Conservation (phyloP, 148 eudicot genomes). For the Chenopodium quinoa region DNA sequence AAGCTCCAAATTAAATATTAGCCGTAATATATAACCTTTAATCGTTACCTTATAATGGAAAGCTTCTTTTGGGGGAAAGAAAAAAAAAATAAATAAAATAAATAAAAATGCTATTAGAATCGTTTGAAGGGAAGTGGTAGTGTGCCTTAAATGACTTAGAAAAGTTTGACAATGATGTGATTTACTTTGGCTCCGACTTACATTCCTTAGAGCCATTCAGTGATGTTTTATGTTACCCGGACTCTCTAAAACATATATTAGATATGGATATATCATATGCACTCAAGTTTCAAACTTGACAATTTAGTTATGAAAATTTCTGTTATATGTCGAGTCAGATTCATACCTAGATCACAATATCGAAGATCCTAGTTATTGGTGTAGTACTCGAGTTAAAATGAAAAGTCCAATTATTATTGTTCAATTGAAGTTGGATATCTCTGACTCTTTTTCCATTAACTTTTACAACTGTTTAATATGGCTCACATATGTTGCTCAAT, state of each 20-base stretch:
- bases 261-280: not conserved
- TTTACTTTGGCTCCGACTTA: not conserved
- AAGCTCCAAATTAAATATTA: not conserved
- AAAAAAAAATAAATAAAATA: not conserved
- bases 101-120: constrained; percentile 14
- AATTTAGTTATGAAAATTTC: no score
- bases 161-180: constrained; percentile 25
- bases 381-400: no score
- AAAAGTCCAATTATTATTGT: no score
- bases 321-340: no score
- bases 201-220: not conserved
- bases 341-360: no score
- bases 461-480: not conserved
- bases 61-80: not conserved
- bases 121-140: constrained; percentile 20
- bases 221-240: not conserved
- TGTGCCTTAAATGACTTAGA: constrained; percentile 12
- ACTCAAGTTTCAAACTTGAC: not conserved
- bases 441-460: not conserved
- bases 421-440: no score
- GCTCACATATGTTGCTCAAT: not conserved
- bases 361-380: no score
- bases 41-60: constrained; percentile 14
- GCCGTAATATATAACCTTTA: constrained; percentile 5
- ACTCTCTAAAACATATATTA: not conserved